These are phyloP conservation scores for Hypocreales sp. DNA, from an alignment of 2,329 filamentous ascomycete genomes.

Conservation along the genomic window DNA sequence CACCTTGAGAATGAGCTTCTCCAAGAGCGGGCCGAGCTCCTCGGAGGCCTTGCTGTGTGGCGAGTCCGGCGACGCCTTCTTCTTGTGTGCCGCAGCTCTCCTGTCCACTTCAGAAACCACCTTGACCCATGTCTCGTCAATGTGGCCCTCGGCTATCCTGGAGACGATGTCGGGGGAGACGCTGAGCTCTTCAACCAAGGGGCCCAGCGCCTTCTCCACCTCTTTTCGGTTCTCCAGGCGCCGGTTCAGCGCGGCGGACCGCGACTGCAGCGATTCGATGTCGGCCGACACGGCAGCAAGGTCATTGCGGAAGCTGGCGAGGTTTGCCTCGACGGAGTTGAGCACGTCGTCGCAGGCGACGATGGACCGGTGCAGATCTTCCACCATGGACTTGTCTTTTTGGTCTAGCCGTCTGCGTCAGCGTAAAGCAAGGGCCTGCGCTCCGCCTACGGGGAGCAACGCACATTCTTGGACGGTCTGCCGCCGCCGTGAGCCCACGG, in stretches of 20 bases:
- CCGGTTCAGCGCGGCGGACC: constrained; percentile 69
- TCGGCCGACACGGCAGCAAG: constrained; percentile 84
- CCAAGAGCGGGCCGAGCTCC: constrained; percentile 72
- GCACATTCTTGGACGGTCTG: constrained; percentile 61
- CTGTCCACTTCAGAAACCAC: constrained; percentile 73
- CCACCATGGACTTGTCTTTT: constrained; percentile 67
- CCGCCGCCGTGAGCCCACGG: constrained; percentile 26
- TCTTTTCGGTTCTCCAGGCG: constrained; percentile 78
- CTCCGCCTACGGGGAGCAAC: no score
- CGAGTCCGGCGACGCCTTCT: constrained; percentile 39
- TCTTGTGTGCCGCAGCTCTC: constrained; percentile 56
- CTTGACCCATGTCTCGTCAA: constrained; percentile 81
- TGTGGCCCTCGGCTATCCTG: constrained; percentile 73
- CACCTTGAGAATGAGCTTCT: constrained; percentile 71
- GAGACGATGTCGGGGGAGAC: constrained; percentile 71
- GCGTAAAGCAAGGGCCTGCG: no score
- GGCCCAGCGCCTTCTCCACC: constrained; percentile 75
- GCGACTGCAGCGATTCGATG: constrained; percentile 81
- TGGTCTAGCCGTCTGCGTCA: constrained; percentile 39
- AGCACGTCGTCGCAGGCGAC: constrained; percentile 83
- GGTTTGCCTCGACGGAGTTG: constrained; percentile 80
- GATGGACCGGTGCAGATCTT: constrained; percentile 84
- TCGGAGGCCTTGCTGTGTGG: constrained; percentile 58
- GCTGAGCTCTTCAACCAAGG: constrained; percentile 82
- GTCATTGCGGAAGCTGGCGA: constrained; percentile 87